Percentiles rank a stretch among this genome's conserved stretches.
phyloP scores from a whole-genome alignment of 2,329 filamentous ascomycete genomes.

The Stemphylium beticola region DNA sequence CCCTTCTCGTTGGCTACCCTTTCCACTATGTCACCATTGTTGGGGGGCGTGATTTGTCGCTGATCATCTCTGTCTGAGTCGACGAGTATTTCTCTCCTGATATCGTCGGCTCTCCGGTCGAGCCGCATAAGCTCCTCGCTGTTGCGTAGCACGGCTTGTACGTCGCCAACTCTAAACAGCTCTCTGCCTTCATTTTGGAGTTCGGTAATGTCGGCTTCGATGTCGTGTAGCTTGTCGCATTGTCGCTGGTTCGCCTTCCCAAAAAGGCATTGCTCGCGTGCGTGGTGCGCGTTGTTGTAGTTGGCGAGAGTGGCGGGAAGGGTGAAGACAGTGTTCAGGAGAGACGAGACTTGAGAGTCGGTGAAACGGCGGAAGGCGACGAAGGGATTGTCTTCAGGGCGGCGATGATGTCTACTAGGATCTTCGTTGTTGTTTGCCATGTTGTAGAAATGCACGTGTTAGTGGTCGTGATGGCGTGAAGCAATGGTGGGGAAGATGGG shows the following conservation, averaged over 20 bases:
- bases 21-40: conserved; percentile 33
- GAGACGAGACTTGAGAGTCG: conserved; percentile 62
- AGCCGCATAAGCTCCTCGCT: conserved; percentile 43
- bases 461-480: conserved; percentile 1
- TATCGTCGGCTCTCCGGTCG: conserved; percentile 32
- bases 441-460: conserved; percentile 9
- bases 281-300: conserved; percentile 38
- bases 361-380: conserved; percentile 66
- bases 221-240: conserved; percentile 34
- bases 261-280: conserved; percentile 42
- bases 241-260: conserved; percentile 36
- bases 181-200: conserved; percentile 35
- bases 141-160: conserved; percentile 35
- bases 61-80: conserved; percentile 1
- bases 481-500: conserved; percentile 10
- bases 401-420: conserved; percentile 19
- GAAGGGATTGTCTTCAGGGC: conserved; percentile 59
- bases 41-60: background rate
- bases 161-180: conserved; percentile 34
- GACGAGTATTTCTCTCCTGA: conserved; percentile 33
- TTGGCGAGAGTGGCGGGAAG: conserved; percentile 41
- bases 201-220: conserved; percentile 29
- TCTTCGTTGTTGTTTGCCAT: conserved; percentile 34
- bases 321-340: conserved; percentile 60
- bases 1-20: conserved; percentile 39